Conservation (phyloP, 2,329 filamentous ascomycete species). For the Microcyclospora tardicrescens region DNA sequence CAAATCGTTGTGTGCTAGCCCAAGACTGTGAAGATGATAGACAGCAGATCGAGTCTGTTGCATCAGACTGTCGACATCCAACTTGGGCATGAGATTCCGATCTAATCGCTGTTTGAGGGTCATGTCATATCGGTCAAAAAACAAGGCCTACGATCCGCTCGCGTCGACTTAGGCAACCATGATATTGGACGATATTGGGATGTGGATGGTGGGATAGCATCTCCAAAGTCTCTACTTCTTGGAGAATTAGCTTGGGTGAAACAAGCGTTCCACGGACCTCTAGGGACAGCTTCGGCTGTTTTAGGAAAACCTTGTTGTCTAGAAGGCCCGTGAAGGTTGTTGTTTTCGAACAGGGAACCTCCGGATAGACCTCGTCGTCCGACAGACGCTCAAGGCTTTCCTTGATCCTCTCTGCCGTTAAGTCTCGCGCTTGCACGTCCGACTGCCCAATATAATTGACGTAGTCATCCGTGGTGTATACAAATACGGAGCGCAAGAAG, state of each 20-base stretch:
- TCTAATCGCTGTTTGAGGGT: slow-evolving; percentile 11
- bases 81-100: slow-evolving; percentile 7
- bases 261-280: slow-evolving; percentile 7
- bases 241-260: slow-evolving; percentile 11
- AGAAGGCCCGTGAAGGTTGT: slow-evolving; percentile 1
- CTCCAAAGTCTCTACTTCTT: slow-evolving; percentile 12
- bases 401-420: slow-evolving; percentile 5
- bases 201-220: slow-evolving; percentile 11
- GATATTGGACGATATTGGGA: slow-evolving; percentile 14
- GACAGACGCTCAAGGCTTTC: slow-evolving; percentile 5
- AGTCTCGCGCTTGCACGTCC: slow-evolving; percentile 10
- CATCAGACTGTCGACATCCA: slow-evolving; percentile 9
- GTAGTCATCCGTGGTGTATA: not conserved
- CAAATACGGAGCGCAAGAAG: not conserved
- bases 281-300: slow-evolving; percentile 13
- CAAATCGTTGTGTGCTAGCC: slow-evolving; percentile 24
- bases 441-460: not conserved
- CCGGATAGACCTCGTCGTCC: slow-evolving; percentile 7
- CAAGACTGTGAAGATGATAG: slow-evolving; percentile 21
- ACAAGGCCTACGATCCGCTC: slow-evolving; percentile 12
- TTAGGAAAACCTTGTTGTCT: slow-evolving; percentile 11
- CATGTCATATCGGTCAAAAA: slow-evolving; percentile 9
- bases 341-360: slow-evolving; percentile 4
- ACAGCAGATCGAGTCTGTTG: slow-evolving; percentile 13
- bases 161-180: slow-evolving; percentile 13